Base-by-base conservation (phyloP, 257 asterid species). In the Capsicum pubescens region DNA sequence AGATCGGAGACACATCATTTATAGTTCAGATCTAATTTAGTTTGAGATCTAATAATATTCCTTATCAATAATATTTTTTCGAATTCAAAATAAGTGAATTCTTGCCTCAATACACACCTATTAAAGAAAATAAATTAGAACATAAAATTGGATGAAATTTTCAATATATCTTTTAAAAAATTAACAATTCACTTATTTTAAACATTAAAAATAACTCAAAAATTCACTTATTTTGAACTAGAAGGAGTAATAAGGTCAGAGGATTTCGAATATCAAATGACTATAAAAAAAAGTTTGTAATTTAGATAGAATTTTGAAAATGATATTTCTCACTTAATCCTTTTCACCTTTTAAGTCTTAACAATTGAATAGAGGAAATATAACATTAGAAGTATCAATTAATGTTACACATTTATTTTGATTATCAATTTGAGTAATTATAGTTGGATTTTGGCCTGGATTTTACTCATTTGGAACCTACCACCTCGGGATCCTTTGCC, bases 401-500 rank as follows among this genome's bases (percentile, higher is more conserved):
- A 15, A 69, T 39, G 26, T 36, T n/a, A 46, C 7, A 46, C 52
- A 36, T 68, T 68, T 68, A 68, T 68, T 74, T 74, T 50, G 59
- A 48, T 48, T 72, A 8, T 48, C 32, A 26, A 26, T 26, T 26
- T 8, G 80, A 19, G 19, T 21, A 11, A 74, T 48, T 50, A 4
- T 48, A 72, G 80, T 19, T 42, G 46, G 52, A 76, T 76, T 76
- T 21, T 76, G 80, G 36, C 63, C 81, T 50, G 81, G 63, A 76
- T 76, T 68, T 68, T 76, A 52, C 61, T 76, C 52, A 50, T 3
- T 76, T 52, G 48, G 63, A 76, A 52, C 8, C 59, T 76, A 52
- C 63, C 9, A 76, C 81, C 81, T 76, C 26, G 81, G 63, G 81
- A 76, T 76, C 81, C 81, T 52, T 76, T 76, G 44, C 63, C 63